These are phyloP conservation scores for Bromus sterilis DNA, from an alignment of 176 grass and related monocot genomes.

Conservation along the genomic window DNA sequence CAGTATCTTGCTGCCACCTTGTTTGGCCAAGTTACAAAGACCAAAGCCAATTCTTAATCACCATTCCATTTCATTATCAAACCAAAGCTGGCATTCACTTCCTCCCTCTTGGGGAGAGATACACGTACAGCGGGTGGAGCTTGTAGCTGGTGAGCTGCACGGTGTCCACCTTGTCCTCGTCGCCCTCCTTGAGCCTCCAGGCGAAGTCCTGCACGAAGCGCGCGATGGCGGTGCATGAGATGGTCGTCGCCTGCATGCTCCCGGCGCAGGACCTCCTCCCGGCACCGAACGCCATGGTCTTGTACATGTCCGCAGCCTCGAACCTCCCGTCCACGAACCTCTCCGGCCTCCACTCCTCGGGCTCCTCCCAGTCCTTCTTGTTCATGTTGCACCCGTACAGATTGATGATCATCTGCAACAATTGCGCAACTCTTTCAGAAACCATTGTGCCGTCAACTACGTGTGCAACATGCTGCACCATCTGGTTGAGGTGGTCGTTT, in stretches of 20 bases:
- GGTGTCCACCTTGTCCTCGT: constrained; percentile 53
- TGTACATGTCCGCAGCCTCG: constrained; percentile 37
- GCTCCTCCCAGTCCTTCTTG: constrained; percentile 52
- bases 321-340: constrained; percentile 46
- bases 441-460: neutral
- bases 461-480: neutral
- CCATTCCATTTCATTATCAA: no score
- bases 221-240: constrained; percentile 48
- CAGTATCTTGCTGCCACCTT: neutral
- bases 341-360: constrained; percentile 70
- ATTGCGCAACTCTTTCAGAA: neutral
- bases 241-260: constrained; percentile 45
- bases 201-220: constrained; percentile 62
- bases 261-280: constrained; percentile 69
- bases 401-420: constrained; percentile 62
- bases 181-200: constrained; percentile 71
- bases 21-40: neutral
- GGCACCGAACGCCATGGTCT: constrained; percentile 84
- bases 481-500: neutral
- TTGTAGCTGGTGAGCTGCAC: constrained; percentile 57
- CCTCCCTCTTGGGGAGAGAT: constrained; percentile 37
- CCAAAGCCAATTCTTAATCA: neutral
- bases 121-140: constrained; percentile 45
- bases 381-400: constrained; percentile 83
- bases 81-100: no score